phyloP scores from a whole-genome alignment of 345 rosid species.

The Citrus medica region DNA sequence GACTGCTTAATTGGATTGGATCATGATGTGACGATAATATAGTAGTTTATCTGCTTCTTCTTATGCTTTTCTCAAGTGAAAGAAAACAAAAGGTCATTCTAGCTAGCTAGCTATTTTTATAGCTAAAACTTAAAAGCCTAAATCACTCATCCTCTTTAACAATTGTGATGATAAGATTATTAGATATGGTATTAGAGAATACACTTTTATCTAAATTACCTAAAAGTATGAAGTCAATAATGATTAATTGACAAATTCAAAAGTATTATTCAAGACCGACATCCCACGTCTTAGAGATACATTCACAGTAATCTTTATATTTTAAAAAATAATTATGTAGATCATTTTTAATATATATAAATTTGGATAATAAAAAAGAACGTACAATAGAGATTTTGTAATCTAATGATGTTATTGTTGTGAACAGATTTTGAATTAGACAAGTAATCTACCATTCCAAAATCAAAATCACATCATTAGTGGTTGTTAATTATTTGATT shows the following conservation, averaged over 20 bases:
- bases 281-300: no score
- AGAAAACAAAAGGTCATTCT: neutral
- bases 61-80: neutral
- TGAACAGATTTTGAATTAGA: conserved; percentile 18
- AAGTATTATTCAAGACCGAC: neutral
- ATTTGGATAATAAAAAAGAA: neutral
- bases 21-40: neutral
- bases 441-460: conserved; percentile 29
- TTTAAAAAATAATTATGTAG: no score
- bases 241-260: neutral
- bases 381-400: neutral
- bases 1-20: neutral
- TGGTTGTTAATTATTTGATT: conserved; percentile 36
- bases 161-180: neutral
- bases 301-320: accelerated
- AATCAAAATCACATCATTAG: conserved; percentile 35
- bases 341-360: no score
- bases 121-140: neutral
- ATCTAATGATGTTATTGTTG: conserved; percentile 2
- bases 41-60: neutral
- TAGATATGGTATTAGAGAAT: neutral
- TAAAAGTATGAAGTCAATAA: neutral
- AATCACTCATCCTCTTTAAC: neutral
- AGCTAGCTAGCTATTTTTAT: neutral
- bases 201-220: no score